phyloP scores from a whole-genome alignment of 2,329 filamentous ascomycete species.

The Aspergillus fumigatiaffinis region DNA sequence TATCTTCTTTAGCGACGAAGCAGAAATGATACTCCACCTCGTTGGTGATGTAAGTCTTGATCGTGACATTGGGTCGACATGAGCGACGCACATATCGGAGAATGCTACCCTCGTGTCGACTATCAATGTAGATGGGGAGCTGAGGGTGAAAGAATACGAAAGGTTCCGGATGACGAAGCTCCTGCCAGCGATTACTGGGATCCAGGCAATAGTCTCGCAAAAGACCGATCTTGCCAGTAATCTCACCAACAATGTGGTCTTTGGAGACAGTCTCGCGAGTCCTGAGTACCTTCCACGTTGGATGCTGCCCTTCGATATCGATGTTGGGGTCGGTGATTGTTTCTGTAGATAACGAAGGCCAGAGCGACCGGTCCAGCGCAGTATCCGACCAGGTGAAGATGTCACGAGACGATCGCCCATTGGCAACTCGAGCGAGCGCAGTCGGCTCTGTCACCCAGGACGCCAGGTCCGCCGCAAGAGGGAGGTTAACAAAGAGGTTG shows the following conservation, averaged over 20 bases:
- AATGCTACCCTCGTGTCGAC: slow-evolving; percentile 76
- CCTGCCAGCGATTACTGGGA: slow-evolving; percentile 63
- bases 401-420: slow-evolving; percentile 59
- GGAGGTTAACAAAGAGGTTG: slow-evolving; percentile 74
- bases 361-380: slow-evolving; percentile 51
- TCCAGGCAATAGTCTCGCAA: slow-evolving; percentile 69
- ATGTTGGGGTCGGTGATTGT: slow-evolving; percentile 48
- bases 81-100: slow-evolving; percentile 89
- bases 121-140: slow-evolving; percentile 90
- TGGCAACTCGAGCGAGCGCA: slow-evolving; percentile 64
- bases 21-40: slow-evolving; percentile 85
- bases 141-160: slow-evolving; percentile 86
- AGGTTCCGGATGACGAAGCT: slow-evolving; percentile 57
- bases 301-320: slow-evolving; percentile 52
- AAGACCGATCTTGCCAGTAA: slow-evolving; percentile 73
- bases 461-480: slow-evolving; percentile 69
- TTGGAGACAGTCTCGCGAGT: slow-evolving; percentile 50
- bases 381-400: slow-evolving; percentile 64
- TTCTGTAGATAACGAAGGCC: slow-evolving; percentile 51
- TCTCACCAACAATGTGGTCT: slow-evolving; percentile 61
- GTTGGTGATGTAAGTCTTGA: slow-evolving; percentile 81
- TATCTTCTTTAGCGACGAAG: slow-evolving; percentile 76
- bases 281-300: slow-evolving; percentile 63
- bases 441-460: slow-evolving; percentile 74
- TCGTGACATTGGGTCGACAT: slow-evolving; percentile 80